Conservation (phyloP, 768 basidiomycete genomes). For the Phanerochaete carnosa region DNA sequence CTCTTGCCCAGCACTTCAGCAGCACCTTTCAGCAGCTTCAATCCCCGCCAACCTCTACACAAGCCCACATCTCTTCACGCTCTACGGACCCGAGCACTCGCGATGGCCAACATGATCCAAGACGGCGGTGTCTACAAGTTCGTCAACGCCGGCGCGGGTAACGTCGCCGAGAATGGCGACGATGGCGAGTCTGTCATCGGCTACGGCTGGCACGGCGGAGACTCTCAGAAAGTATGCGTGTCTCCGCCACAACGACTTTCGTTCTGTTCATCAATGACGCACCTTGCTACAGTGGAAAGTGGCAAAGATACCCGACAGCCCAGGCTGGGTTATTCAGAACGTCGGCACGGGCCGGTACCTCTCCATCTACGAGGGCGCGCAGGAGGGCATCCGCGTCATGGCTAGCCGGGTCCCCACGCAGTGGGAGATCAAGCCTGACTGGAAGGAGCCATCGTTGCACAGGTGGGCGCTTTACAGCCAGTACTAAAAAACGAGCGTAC, state of each 20-base stretch:
- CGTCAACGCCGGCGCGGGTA: slow-evolving; percentile 49
- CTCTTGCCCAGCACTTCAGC: background rate
- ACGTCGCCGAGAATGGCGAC: slow-evolving; percentile 51
- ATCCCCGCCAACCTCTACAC: background rate
- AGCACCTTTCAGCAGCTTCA: background rate
- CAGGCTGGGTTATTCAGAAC: slow-evolving; percentile 38
- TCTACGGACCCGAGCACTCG: background rate
- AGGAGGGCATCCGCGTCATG: slow-evolving; percentile 40
- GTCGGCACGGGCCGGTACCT: slow-evolving; percentile 26
- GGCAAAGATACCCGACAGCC: slow-evolving; percentile 17
- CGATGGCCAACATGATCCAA: slow-evolving; percentile 18
- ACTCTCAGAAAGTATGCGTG: slow-evolving; percentile 44
- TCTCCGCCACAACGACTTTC: background rate
- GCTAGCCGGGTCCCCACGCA: slow-evolving; percentile 32
- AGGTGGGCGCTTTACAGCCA: too few species aligned
- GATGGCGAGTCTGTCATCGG: slow-evolving; percentile 52
- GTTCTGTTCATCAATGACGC: background rate
- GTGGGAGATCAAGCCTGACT: slow-evolving; percentile 53
- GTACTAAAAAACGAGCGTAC: background rate
- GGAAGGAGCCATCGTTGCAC: slow-evolving; percentile 32
- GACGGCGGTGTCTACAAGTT: slow-evolving; percentile 41
- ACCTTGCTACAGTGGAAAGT: background rate
- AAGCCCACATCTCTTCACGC: background rate
- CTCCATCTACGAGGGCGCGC: slow-evolving; percentile 14
- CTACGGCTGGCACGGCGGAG: slow-evolving; percentile 36